Conservation (phyloP, 2,329 filamentous ascomycete species). For the Penicillium sp. region DNA sequence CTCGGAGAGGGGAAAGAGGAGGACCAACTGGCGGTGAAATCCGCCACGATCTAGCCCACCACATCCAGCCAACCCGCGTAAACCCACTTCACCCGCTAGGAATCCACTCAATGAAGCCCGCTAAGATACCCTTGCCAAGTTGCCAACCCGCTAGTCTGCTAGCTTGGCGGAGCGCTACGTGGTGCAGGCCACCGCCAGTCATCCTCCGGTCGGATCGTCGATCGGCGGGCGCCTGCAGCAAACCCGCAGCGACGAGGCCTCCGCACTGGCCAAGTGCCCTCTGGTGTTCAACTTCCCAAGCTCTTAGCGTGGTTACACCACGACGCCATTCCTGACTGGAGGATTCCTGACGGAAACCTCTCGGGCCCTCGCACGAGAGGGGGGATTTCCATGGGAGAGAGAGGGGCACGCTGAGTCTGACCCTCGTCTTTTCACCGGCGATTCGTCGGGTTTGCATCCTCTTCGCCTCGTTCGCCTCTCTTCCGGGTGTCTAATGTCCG, state of each 20-base stretch:
- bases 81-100: background rate
- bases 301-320: conserved; percentile 25
- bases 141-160: background rate
- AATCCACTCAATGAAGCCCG: background rate
- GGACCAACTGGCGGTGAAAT: conserved; percentile 31
- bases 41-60: conserved; percentile 24
- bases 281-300: background rate
- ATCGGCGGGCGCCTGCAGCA: conserved; percentile 27
- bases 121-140: background rate
- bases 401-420: background rate
- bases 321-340: conserved; percentile 16
- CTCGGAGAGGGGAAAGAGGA: conserved; percentile 17
- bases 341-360: background rate
- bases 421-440: background rate
- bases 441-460: background rate
- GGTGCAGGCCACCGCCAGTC: conserved; percentile 26
- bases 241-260: background rate
- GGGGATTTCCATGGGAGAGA: background rate
- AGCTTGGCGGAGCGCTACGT: conserved; percentile 21
- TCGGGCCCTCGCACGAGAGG: background rate
- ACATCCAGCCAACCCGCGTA: background rate
- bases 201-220: conserved; percentile 28
- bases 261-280: background rate
- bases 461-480: background rate
- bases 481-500: background rate